Evolutionary conservation across 2,329 filamentous ascomycete genomes (phyloP).

Genomic region (Domatiomyces globalis): DNA sequence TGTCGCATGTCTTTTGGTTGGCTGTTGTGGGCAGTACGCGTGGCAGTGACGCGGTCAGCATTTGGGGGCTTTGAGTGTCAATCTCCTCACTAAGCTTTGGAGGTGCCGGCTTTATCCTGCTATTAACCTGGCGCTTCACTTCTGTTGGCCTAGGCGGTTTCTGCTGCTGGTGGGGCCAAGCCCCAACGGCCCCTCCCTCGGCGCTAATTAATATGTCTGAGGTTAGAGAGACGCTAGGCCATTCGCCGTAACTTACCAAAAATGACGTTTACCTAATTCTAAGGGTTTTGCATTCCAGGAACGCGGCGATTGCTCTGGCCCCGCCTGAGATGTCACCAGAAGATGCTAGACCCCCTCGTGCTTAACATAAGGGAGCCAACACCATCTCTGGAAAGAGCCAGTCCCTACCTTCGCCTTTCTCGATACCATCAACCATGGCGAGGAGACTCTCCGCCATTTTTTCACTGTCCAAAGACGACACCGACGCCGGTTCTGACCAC

Average conservation of each 20-base stretch:
- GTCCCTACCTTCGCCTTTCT: neutral
- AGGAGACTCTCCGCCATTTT: slow-evolving; percentile 15
- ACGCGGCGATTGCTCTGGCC: too few relatives aligned
- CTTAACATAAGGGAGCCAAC: neutral
- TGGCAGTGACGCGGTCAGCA: neutral
- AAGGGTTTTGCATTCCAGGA: too few relatives aligned
- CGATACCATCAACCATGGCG: slow-evolving; percentile 1
- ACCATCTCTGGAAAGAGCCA: neutral
- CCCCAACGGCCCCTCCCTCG: too few relatives aligned
- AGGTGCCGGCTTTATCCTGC: neutral
- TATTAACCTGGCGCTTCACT: neutral
- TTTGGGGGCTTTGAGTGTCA: neutral
- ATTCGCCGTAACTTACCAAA: too few relatives aligned
- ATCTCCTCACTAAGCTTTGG: neutral
- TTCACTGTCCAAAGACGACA: slow-evolving; percentile 12
- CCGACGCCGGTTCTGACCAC: neutral
- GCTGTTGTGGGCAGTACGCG: neutral
- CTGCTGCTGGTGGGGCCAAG: too few relatives aligned
- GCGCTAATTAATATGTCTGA: too few relatives aligned
- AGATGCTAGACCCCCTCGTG: neutral
- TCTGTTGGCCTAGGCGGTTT: too few relatives aligned
- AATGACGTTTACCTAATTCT: too few relatives aligned
- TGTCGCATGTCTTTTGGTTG: neutral
- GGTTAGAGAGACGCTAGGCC: too few relatives aligned
- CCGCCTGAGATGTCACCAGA: too few relatives aligned